phyloP scores from a whole-genome alignment of 2,329 filamentous ascomycete species.

The Microsporum canis region DNA sequence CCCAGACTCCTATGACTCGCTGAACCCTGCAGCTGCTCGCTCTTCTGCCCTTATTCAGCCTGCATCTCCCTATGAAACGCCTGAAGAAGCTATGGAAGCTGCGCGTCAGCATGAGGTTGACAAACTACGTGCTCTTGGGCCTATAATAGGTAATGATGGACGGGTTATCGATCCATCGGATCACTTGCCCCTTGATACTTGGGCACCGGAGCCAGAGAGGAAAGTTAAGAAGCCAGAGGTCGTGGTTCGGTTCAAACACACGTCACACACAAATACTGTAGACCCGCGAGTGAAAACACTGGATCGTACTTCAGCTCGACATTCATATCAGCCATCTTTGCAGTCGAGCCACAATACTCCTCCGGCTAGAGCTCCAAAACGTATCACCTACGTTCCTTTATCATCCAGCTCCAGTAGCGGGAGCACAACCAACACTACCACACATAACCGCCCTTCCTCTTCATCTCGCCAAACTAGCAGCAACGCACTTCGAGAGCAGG shows the following conservation, averaged over 20 bases:
- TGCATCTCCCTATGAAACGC: constrained; percentile 28
- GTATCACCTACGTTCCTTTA: background rate
- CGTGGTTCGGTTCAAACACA: constrained; percentile 37
- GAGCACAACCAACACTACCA: constrained; percentile 16
- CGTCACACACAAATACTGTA: constrained; percentile 20
- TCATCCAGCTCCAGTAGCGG: constrained; percentile 11
- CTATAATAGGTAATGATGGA: constrained; percentile 53
- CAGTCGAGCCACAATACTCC: background rate
- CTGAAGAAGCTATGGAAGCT: constrained; percentile 30
- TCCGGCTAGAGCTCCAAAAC: constrained; percentile 12
- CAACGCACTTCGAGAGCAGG: constrained; percentile 1
- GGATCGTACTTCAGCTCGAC: constrained; percentile 17
- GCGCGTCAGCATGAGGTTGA: constrained; percentile 30
- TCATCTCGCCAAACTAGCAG: constrained; percentile 16
- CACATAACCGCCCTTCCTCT: constrained; percentile 14
- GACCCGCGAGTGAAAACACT: constrained; percentile 15
- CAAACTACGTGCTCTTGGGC: constrained; percentile 37
- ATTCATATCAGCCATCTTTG: constrained; percentile 12
- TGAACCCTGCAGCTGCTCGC: constrained; percentile 41
- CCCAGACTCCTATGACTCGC: constrained; percentile 50
- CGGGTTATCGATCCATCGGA: constrained; percentile 56
- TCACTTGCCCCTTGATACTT: constrained; percentile 52
- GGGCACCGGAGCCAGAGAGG: constrained; percentile 54
- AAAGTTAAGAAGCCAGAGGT: constrained; percentile 42
- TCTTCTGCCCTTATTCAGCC: constrained; percentile 24